Conservation (phyloP, 805 yeast species). For the Tetrapisispora nanseiensis region DNA sequence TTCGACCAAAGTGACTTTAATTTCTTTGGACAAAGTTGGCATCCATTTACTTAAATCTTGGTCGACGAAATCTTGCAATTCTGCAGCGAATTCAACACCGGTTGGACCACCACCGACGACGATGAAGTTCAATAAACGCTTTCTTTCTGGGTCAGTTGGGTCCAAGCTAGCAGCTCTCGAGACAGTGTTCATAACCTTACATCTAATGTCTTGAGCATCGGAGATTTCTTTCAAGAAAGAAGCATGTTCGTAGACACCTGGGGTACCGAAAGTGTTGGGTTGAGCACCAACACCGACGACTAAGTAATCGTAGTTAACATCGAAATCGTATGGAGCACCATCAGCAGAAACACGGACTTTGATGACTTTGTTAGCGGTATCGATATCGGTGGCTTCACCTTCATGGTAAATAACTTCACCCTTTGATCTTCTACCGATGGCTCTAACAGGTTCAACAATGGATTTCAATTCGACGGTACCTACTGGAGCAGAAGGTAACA, state of each 20-base stretch:
- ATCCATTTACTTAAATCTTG: conserved; percentile 85
- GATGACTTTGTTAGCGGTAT: conserved; percentile 57
- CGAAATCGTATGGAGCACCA: conserved; percentile 38
- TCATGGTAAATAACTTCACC: conserved; percentile 78
- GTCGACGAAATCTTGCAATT: conserved; percentile 85
- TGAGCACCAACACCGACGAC: conserved; percentile 93
- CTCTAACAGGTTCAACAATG: conserved; percentile 86
- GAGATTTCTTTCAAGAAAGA: conserved; percentile 82
- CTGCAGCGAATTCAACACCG: conserved; percentile 97
- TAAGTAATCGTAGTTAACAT: conserved; percentile 62
- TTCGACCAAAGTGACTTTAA: conserved; percentile 77
- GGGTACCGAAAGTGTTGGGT: conserved; percentile 89
- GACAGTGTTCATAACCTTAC: conserved; percentile 72
- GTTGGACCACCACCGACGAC: conserved; percentile 99
- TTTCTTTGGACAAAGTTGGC: conserved; percentile 75
- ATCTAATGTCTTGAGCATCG: conserved; percentile 78
- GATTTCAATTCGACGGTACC: conserved; percentile 87
- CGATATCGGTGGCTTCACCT: conserved; percentile 82
- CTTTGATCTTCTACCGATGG: conserved; percentile 67
- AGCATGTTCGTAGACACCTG: conserved; percentile 86
- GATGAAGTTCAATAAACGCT: conserved; percentile 74
- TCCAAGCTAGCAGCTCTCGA: conserved; percentile 83
- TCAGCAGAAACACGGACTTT: conserved; percentile 44
- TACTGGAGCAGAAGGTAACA: conserved; percentile 88
- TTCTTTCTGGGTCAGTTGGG: conserved; percentile 62